Evolutionary conservation across 345 rosid genomes (phyloP).

Genomic region (Hibiscus syriacus): DNA sequence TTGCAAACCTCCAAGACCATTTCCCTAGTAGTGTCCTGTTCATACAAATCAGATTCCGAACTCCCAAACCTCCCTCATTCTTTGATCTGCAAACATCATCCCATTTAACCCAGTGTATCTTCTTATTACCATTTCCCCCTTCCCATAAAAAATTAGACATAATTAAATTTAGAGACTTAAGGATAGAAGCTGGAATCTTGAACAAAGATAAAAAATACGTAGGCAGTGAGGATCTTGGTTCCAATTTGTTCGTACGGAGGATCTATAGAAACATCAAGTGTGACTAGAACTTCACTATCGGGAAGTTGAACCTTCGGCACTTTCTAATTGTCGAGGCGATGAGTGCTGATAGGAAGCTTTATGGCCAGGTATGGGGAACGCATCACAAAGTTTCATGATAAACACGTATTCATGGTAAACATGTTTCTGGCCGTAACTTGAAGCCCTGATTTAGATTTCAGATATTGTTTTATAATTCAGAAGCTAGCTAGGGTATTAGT

Average conservation of each 20-base stretch:
- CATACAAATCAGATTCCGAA: too few relatives aligned
- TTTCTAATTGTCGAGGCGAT: slow-evolving; percentile 18
- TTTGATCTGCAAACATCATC: too few relatives aligned
- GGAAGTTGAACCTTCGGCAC: slow-evolving; percentile 15
- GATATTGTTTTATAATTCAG: slow-evolving; percentile 32
- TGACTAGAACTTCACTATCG: slow-evolving; percentile 34
- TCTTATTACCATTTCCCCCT: too few relatives aligned
- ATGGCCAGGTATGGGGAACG: slow-evolving; percentile 12
- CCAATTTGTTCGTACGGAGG: slow-evolving; percentile 85
- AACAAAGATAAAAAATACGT: too few relatives aligned
- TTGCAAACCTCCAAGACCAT: too few relatives aligned
- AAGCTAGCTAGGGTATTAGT: slow-evolving; percentile 23
- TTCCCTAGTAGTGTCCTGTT: too few relatives aligned
- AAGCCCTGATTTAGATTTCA: slow-evolving; percentile 39
- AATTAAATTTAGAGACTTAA: too few relatives aligned
- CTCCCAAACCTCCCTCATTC: too few relatives aligned
- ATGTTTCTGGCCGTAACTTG: slow-evolving; percentile 36
- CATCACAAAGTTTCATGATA: too few relatives aligned
- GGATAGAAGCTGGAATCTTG: too few relatives aligned
- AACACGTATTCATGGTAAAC: neutral
- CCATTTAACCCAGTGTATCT: too few relatives aligned
- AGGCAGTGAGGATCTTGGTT: slow-evolving; percentile 83
- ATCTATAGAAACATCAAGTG: slow-evolving; percentile 96
- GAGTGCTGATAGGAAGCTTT: slow-evolving; percentile 25
- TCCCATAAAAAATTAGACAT: too few relatives aligned